Evolutionary conservation across 495 filamentous ascomycete species (phyloP), one percentile per base, ranked within the genome.

Genomic region (Penicillium simplicissimum): DNA sequence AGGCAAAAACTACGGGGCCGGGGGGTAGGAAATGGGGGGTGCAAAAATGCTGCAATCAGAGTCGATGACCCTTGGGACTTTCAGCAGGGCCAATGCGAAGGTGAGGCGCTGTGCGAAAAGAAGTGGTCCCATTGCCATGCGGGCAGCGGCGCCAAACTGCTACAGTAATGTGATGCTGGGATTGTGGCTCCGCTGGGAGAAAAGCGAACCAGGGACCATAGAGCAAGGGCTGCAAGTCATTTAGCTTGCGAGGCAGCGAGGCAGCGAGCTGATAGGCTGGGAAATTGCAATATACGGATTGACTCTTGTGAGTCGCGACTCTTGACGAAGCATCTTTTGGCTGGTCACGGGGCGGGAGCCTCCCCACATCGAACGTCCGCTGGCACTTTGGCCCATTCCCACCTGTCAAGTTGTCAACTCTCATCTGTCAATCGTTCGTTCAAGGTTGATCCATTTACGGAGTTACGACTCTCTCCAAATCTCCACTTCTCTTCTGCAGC

Each of bases 401-500:
- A 25, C 21, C 43, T 25, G 21, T 47, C 43, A 47, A 25, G 2
- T 25, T 7, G 4, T 31, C 28, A 31, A 6, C 21, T 25, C 21
- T 47, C 43, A 47, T 25, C 11, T 25, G 19, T 25, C 3, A 25
- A 25, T 25, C 23, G 23, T 25, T 25, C 23, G 23, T 25, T 25
- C 43, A 13, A 25, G n/a, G 23, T 8, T 7, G 8, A 17, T 19
- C 17, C 40, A 19, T n/a, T n/a, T 40, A 6, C 13, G 1, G 1
- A 3, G 23, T 25, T 3, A n/a, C n/a, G n/a, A n/a, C 23, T 25
- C 23, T 15, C 15, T 15, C 37, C 42, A 45, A 21, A 45, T 45
- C 8, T 31, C 45, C 45, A 49, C 45, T 49, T 49, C 21, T 49
- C 45, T 49, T 49, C 45, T 49, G 45, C 45, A 31, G 14, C 23